Conservation (phyloP, 2,329 filamentous ascomycete species). For the Hortaea werneckii region DNA sequence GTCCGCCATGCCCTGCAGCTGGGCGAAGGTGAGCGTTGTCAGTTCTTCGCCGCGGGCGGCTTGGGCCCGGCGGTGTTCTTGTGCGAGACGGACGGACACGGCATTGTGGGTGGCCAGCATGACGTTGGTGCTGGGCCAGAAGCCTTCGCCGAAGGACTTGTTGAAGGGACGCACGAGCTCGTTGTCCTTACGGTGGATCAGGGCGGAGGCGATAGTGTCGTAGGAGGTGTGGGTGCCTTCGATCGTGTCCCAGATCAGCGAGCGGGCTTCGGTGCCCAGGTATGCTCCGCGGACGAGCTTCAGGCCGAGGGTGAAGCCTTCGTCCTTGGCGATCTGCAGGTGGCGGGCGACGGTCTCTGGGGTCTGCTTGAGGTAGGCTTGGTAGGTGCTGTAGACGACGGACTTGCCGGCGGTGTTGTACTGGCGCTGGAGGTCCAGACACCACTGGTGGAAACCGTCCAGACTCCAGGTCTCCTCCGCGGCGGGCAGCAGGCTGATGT, state of each 20-base stretch:
- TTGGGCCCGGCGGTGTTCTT: slow-evolving; percentile 39
- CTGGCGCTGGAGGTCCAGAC: slow-evolving; percentile 61
- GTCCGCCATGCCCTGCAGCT: slow-evolving; percentile 93
- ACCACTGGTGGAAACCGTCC: slow-evolving; percentile 71
- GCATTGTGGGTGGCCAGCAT: slow-evolving; percentile 79
- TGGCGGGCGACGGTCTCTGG: slow-evolving; percentile 35
- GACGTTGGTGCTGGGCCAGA: slow-evolving; percentile 42
- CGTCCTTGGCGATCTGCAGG: slow-evolving; percentile 34
- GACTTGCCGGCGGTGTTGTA: slow-evolving; percentile 43
- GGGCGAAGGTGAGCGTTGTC: slow-evolving; percentile 54
- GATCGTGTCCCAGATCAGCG: slow-evolving; percentile 45
- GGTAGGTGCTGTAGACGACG: slow-evolving; percentile 61
- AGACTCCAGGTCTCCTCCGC: slow-evolving; percentile 77
- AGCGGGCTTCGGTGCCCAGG: slow-evolving; percentile 39
- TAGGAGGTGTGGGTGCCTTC: slow-evolving; percentile 52
- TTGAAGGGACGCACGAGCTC: slow-evolving; percentile 37
- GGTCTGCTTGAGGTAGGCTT: slow-evolving; percentile 45
- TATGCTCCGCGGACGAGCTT: slow-evolving; percentile 51
- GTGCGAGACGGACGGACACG: slow-evolving; percentile 51
- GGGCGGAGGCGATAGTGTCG: slow-evolving; percentile 56
- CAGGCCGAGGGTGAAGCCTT: slow-evolving; percentile 43
- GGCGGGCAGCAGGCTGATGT: slow-evolving; percentile 69
- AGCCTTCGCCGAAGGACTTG: slow-evolving; percentile 14
- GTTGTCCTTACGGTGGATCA: slow-evolving; percentile 57
- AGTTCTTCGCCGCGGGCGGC: slow-evolving; percentile 28